These are phyloP conservation scores for Breviolum minutum DNA, from an alignment of 73 alveolate species.

Conservation along the genomic window DNA sequence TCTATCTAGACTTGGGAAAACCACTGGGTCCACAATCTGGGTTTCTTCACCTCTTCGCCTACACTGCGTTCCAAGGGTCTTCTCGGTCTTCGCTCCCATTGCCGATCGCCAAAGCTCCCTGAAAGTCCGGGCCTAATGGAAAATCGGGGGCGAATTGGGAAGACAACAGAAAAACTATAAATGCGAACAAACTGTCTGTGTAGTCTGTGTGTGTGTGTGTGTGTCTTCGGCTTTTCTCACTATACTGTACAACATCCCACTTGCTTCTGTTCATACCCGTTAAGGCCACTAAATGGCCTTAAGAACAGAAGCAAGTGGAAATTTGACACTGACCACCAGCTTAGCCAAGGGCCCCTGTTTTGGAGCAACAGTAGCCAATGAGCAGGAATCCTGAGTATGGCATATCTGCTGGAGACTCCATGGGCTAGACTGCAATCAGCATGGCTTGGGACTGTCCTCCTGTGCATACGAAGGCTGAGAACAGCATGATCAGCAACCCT, in stretches of 20 bases:
- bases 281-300: no score
- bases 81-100: slow-evolving; percentile 62
- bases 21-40: no score
- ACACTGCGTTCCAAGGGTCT: slow-evolving; percentile 1
- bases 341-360: slow-evolving; percentile 24
- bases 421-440: background rate
- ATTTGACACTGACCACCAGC: no score
- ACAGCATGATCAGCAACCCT: slow-evolving; percentile 72
- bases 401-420: background rate
- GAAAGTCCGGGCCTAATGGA: slow-evolving; percentile 50
- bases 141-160: background rate
- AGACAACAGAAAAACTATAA: background rate
- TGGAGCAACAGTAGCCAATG: slow-evolving; percentile 83
- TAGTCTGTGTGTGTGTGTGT: no score
- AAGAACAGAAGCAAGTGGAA: no score
- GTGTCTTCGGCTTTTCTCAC: no score
- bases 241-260: no score
- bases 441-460: slow-evolving; percentile 42
- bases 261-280: no score
- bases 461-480: slow-evolving; percentile 77
- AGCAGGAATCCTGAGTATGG: slow-evolving; percentile 55
- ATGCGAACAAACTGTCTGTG: no score
- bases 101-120: slow-evolving; percentile 91
- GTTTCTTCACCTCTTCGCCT: no score
- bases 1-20: no score